phyloP scores from a whole-genome alignment of 768 basidiomycete genomes.

The Tylopilus plumbeoviolaceoides region DNA sequence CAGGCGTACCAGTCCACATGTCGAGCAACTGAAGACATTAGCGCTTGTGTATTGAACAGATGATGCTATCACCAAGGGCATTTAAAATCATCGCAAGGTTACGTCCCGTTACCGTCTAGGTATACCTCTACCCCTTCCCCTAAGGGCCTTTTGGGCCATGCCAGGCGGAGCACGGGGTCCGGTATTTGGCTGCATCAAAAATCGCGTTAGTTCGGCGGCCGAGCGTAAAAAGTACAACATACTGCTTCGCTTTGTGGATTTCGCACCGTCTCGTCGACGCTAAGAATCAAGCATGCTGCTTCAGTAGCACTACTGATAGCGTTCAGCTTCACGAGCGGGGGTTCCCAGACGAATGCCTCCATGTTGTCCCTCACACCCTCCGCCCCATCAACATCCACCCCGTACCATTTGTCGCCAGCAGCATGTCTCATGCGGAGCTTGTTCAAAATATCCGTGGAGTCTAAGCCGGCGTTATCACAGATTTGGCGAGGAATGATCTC shows the following conservation, averaged over 20 bases:
- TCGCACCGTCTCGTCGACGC: slow-evolving; percentile 95
- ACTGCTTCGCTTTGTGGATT: slow-evolving; percentile 94
- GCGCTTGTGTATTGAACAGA: slow-evolving; percentile 15
- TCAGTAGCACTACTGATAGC: slow-evolving; percentile 94
- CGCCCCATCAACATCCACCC: slow-evolving; percentile 88
- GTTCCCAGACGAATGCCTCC: slow-evolving; percentile 99
- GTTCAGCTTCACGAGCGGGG: slow-evolving; percentile 90
- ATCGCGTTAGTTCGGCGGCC: slow-evolving; percentile 16
- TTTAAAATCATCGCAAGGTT: slow-evolving; percentile 8
- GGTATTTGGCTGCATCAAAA: slow-evolving; percentile 52
- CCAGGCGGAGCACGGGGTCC: slow-evolving; percentile 94
- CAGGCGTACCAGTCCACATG: neutral
- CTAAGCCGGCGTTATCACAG: slow-evolving; percentile 96
- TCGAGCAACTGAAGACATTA: slow-evolving; percentile 4
- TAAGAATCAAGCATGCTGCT: slow-evolving; percentile 92
- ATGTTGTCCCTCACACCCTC: slow-evolving; percentile 93
- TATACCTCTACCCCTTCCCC: slow-evolving; percentile 84
- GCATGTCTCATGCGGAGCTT: slow-evolving; percentile 97
- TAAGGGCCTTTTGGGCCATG: slow-evolving; percentile 78
- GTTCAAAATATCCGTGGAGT: slow-evolving; percentile 96
- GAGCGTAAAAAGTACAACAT: slow-evolving; percentile 28
- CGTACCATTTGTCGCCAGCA: slow-evolving; percentile 82
- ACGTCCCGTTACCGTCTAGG: slow-evolving; percentile 51
- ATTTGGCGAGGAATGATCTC: slow-evolving; percentile 98
- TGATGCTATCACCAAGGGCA: slow-evolving; percentile 10